These are phyloP conservation scores for Hypoxylon sp. DNA, from an alignment of 2,329 filamentous ascomycete species.

Conservation along the genomic window DNA sequence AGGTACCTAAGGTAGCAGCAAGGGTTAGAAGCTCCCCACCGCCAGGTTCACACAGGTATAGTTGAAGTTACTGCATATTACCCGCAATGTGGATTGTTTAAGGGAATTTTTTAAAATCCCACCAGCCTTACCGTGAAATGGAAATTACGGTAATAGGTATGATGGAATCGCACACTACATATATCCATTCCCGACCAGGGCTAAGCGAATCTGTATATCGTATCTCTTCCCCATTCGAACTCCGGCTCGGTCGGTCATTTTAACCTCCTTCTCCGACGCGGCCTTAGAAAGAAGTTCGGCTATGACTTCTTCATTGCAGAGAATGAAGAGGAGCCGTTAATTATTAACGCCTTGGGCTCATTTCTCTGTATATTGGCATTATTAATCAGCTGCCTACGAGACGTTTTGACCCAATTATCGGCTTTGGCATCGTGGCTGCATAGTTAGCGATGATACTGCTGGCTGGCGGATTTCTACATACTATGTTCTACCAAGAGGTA, in stretches of 20 bases:
- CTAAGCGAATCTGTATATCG: background rate
- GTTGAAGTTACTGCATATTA: slow-evolving; percentile 5
- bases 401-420: slow-evolving; percentile 19
- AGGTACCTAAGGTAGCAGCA: too few relatives aligned
- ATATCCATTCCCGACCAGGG: slow-evolving; percentile 2
- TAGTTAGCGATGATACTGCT: slow-evolving; percentile 20
- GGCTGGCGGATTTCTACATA: slow-evolving; percentile 13
- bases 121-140: slow-evolving; percentile 35
- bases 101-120: slow-evolving; percentile 9
- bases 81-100: background rate
- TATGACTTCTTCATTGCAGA: slow-evolving; percentile 19
- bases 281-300: slow-evolving; percentile 4
- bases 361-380: slow-evolving; percentile 11
- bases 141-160: slow-evolving; percentile 10
- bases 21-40: background rate
- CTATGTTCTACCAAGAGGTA: slow-evolving; percentile 26
- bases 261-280: slow-evolving; percentile 28
- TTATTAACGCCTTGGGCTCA: slow-evolving; percentile 16
- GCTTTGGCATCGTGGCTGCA: slow-evolving; percentile 16
- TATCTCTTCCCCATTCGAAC: slow-evolving; percentile 20
- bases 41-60: background rate
- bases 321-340: background rate
- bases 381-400: background rate
- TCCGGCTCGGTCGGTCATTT: slow-evolving; percentile 25
- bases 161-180: slow-evolving; percentile 10